These are phyloP conservation scores for Patellaria atrata DNA, from an alignment of 495 filamentous ascomycete genomes.

Conservation along the genomic window DNA sequence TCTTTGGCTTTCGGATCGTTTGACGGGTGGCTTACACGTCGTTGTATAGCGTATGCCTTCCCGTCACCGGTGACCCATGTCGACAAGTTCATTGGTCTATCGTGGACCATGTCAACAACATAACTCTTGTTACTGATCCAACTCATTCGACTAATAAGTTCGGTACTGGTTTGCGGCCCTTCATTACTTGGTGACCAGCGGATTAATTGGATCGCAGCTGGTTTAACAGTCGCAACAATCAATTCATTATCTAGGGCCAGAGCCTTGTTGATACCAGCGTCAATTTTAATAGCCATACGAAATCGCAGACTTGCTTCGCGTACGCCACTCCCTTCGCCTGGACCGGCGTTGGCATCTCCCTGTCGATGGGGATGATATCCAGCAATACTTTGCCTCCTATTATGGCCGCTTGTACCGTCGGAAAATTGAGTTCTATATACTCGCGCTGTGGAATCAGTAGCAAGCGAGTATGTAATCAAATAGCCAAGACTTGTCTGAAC, in stretches of 20 bases:
- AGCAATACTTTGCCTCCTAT: conserved; percentile 54
- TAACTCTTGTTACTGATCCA: conserved; percentile 66
- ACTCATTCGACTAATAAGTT: conserved; percentile 72
- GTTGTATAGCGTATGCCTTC: conserved; percentile 82
- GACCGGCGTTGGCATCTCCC: conserved; percentile 32
- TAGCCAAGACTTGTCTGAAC: conserved; percentile 81
- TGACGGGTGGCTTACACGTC: conserved; percentile 25
- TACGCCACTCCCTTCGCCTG: conserved; percentile 65
- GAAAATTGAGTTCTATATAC: conserved; percentile 76
- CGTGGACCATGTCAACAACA: conserved; percentile 80
- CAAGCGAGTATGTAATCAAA: conserved; percentile 85
- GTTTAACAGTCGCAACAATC: conserved; percentile 84
- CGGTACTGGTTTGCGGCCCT: conserved; percentile 77
- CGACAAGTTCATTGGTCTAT: conserved; percentile 91
- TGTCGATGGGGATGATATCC: conserved; percentile 38
- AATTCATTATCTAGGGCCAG: conserved; percentile 87
- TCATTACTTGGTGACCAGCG: conserved; percentile 74
- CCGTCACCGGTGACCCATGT: conserved; percentile 90
- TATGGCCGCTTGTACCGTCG: conserved; percentile 47
- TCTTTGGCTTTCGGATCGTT: conserved; percentile 27
- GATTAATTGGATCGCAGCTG: conserved; percentile 90
- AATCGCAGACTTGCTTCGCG: conserved; percentile 80
- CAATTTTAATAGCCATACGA: conserved; percentile 95
- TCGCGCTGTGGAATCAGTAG: conserved; percentile 63
- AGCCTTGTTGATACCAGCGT: conserved; percentile 81